A percentile compares a stretch with the other conserved stretches of the same genome.
These are phyloP conservation scores for Corynascus novoguineensis DNA, from an alignment of 495 filamentous ascomycete genomes.

Conservation along the genomic window DNA sequence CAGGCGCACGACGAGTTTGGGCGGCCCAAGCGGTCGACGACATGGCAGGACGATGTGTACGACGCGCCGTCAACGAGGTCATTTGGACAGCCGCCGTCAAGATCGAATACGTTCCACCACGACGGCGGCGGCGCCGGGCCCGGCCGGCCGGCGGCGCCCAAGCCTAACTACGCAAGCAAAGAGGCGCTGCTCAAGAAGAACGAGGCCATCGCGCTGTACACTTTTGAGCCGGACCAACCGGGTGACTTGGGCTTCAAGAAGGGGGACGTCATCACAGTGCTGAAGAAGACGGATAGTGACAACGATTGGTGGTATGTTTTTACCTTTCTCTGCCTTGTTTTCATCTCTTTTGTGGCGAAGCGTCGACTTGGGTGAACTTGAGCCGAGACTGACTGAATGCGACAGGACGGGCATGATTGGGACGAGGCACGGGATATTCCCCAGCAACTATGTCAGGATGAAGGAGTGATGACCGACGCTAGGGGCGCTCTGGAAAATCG, in stretches of 20 bases:
- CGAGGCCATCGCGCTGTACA: constrained; percentile 84
- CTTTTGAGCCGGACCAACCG: constrained; percentile 88
- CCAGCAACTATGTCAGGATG: constrained; percentile 54
- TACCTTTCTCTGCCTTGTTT: too few relatives aligned
- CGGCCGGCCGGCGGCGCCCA: constrained; percentile 74
- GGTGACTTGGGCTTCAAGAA: constrained; percentile 96
- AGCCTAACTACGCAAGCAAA: constrained; percentile 69
- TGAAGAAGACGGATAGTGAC: constrained; percentile 89
- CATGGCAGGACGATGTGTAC: constrained; percentile 88
- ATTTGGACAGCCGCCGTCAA: constrained; percentile 49
- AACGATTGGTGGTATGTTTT: constrained; percentile 78
- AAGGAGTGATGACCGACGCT: constrained; percentile 22
- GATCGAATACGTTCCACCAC: constrained; percentile 35
- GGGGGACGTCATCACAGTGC: constrained; percentile 93
- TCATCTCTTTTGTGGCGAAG: too few relatives aligned
- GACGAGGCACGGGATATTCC: constrained; percentile 49
- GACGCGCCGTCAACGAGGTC: constrained; percentile 51
- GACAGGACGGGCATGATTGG: constrained; percentile 54
- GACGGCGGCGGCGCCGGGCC: constrained; percentile 42
- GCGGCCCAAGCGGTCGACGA: constrained; percentile 61
- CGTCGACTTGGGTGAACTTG: background rate
- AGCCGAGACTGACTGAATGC: constrained; percentile 11
- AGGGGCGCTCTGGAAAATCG: background rate
- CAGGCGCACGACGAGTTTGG: constrained; percentile 41
- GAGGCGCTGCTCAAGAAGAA: constrained; percentile 65